Percentiles rank a stretch among this genome's conserved stretches.
These are phyloP conservation scores for Cicer yamashitae DNA, from an alignment of 306 rosid genomes.

Conservation along the genomic window DNA sequence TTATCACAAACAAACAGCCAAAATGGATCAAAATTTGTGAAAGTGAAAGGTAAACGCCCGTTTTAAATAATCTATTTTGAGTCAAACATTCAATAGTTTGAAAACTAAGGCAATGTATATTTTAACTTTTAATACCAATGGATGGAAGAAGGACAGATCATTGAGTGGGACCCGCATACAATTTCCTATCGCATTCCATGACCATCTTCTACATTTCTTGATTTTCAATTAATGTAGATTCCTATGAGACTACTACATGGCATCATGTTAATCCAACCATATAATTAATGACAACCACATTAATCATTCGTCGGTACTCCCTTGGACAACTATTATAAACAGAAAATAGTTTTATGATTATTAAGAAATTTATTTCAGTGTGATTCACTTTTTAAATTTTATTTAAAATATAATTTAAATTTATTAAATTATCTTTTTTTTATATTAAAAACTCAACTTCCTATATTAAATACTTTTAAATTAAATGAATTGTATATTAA, in stretches of 20 bases:
- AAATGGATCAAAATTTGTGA: constrained; percentile 1
- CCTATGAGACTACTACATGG: background rate
- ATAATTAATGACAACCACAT: background rate
- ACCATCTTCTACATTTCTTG: constrained; percentile 10
- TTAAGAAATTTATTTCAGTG: too few species aligned
- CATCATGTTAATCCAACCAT: constrained; percentile 7
- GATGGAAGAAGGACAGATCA: constrained; percentile 24
- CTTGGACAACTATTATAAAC: too few species aligned
- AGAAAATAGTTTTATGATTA: too few species aligned
- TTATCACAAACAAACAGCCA: constrained; percentile 3
- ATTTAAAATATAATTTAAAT: too few species aligned
- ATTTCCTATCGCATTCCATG: constrained; percentile 42
- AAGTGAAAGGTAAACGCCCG: constrained; percentile 31
- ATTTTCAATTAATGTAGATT: constrained; percentile 5
- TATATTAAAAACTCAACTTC: too few species aligned
- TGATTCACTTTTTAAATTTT: too few species aligned
- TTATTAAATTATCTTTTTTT: too few species aligned
- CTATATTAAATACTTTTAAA: too few species aligned
- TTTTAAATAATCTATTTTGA: constrained; percentile 15
- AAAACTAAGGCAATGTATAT: constrained; percentile 33
- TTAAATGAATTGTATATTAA: too few species aligned
- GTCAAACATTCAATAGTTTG: constrained; percentile 47
- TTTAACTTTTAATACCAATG: constrained; percentile 36
- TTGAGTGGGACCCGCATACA: constrained; percentile 42
- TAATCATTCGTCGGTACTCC: background rate